Evolutionary conservation across 257 asterid genomes (phyloP).

Genomic region (Scutellaria barbata): DNA sequence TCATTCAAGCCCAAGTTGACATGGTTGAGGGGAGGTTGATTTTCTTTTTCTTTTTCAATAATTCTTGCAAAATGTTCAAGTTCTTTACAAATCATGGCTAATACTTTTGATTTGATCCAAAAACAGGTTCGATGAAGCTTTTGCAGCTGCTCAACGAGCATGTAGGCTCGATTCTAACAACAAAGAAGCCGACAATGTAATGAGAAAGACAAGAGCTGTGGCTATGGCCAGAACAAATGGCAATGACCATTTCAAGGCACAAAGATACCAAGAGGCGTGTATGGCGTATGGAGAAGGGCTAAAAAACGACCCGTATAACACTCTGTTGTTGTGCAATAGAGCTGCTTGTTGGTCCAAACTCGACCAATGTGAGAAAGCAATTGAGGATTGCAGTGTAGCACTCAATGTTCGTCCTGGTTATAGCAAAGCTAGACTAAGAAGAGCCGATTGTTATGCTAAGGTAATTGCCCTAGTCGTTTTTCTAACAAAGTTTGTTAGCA

Average conservation of each 20-base stretch:
- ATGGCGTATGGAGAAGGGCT: constrained; percentile 80
- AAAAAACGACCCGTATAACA: constrained; percentile 56
- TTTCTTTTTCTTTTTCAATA: too few species aligned
- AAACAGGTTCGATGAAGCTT: constrained; percentile 70
- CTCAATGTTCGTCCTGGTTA: constrained; percentile 58
- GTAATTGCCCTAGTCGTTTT: constrained; percentile 30
- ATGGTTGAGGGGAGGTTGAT: constrained; percentile 73
- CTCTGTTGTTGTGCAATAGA: constrained; percentile 72
- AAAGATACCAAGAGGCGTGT: constrained; percentile 64
- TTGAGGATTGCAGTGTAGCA: constrained; percentile 76
- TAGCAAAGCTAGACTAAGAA: constrained; percentile 74
- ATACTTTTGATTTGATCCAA: too few species aligned
- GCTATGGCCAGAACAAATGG: constrained; percentile 63
- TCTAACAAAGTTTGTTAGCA: too few species aligned
- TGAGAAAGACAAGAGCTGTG: constrained; percentile 57
- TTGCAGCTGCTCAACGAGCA: constrained; percentile 64
- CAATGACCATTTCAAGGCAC: constrained; percentile 60
- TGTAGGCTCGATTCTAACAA: constrained; percentile 54
- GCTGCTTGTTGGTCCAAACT: constrained; percentile 80
- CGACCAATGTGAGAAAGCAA: constrained; percentile 63
- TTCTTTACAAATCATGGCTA: too few species aligned
- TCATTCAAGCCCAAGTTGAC: constrained; percentile 70
- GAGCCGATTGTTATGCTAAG: constrained; percentile 69
- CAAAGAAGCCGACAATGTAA: constrained; percentile 54
- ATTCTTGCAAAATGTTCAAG: not conserved